phyloP scores from a whole-genome alignment of 2,329 filamentous ascomycete genomes.

The Aspergillus luchuensis region DNA sequence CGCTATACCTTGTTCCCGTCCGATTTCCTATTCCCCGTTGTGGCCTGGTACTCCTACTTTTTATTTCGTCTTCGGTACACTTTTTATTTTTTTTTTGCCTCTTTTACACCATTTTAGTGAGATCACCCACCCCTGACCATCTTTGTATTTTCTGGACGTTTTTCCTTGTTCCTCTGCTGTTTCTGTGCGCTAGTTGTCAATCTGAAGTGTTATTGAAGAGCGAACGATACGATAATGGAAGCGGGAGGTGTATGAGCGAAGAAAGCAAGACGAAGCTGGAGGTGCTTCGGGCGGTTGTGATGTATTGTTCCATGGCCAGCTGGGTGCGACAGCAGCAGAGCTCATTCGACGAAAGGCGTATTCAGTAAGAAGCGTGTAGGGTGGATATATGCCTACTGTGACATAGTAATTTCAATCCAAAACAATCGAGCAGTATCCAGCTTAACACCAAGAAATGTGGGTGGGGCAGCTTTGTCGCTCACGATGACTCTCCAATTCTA shows the following conservation, averaged over 20 bases:
- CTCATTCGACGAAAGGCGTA: no score
- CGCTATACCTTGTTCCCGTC: constrained; percentile 37
- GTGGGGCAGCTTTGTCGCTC: no score
- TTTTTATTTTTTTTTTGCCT: constrained; percentile 15
- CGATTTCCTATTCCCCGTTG: constrained; percentile 30
- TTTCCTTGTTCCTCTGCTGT: constrained; percentile 19
- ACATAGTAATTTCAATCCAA: no score
- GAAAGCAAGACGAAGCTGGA: not conserved
- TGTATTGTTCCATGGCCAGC: not conserved
- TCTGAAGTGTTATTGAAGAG: constrained; percentile 23
- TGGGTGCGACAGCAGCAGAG: not conserved
- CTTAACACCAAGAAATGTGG: no score
- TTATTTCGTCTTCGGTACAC: constrained; percentile 24
- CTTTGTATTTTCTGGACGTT: constrained; percentile 27
- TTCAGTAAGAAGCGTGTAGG: no score
- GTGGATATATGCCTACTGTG: no score
- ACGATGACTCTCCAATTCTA: no score
- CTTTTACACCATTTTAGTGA: constrained; percentile 30
- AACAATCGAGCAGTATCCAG: no score
- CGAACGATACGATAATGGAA: not conserved
- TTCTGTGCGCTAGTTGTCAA: constrained; percentile 27
- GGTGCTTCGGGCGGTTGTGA: not conserved
- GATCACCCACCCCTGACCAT: constrained; percentile 27
- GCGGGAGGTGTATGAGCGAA: not conserved
- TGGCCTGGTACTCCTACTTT: constrained; percentile 23